A percentile compares a stretch with the other conserved stretches of the same genome.
Evolutionary conservation across 345 rosid species (phyloP).

Genomic region (Gossypium herbaceum): DNA sequence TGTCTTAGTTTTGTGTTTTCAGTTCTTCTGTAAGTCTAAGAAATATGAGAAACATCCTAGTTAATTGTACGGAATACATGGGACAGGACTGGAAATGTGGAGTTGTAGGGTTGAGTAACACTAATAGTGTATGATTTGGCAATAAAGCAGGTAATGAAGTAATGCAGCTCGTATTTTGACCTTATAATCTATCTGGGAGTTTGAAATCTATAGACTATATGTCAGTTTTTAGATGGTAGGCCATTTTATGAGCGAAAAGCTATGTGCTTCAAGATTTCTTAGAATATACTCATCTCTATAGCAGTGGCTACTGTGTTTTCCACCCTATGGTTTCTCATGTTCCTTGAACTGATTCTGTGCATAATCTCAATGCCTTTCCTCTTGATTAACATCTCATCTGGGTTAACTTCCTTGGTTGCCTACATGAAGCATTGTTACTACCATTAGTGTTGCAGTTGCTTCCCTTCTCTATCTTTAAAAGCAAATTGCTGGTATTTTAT

Average conservation of each 20-base stretch:
- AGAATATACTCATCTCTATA: not conserved
- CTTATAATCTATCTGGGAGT: not conserved
- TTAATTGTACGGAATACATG: no score
- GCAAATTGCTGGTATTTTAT: not conserved
- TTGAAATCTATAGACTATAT: not conserved
- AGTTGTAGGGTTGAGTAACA: not conserved
- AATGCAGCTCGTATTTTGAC: not conserved
- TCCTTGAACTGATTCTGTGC: not conserved
- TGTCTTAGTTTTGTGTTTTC: not conserved
- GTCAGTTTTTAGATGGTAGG: not conserved
- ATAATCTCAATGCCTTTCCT: not conserved
- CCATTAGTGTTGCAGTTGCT: not conserved
- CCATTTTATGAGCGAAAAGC: not conserved
- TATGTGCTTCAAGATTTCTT: not conserved
- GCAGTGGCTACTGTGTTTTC: not conserved
- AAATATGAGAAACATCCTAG: conserved; percentile 5
- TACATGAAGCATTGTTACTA: not conserved
- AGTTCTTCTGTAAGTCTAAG: not conserved
- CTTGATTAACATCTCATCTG: conserved; percentile 9
- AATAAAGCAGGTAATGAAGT: not conserved
- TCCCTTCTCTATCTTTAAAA: not conserved
- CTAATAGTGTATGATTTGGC: not conserved
- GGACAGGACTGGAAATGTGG: not conserved
- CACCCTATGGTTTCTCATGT: not conserved
- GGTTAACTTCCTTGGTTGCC: not conserved